phyloP scores from a whole-genome alignment of 345 rosid genomes.

The Murraya paniculata region DNA sequence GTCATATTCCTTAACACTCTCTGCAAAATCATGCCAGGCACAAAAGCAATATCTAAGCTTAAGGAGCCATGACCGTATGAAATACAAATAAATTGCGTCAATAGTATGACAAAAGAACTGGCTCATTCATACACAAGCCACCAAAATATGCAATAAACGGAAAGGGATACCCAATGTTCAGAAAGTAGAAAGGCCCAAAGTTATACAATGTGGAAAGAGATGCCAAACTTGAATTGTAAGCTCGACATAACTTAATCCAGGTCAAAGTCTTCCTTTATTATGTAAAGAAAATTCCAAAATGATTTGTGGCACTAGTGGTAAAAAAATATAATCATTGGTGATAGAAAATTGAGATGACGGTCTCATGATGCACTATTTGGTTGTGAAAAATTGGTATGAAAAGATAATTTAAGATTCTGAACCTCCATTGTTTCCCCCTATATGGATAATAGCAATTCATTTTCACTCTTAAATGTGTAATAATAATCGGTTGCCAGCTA shows the following conservation, averaged over 20 bases:
- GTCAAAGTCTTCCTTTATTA: neutral
- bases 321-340: neutral
- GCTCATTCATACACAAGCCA: neutral
- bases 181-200: neutral
- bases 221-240: neutral
- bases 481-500: neutral
- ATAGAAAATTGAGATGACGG: neutral
- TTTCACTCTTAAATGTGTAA: neutral
- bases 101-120: neutral
- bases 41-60: neutral
- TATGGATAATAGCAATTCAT: neutral
- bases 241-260: neutral
- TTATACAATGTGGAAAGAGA: neutral
- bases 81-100: neutral
- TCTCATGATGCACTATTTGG: neutral
- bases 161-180: neutral
- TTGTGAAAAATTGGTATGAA: neutral
- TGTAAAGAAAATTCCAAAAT: neutral
- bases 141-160: neutral
- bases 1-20: constrained; percentile 18
- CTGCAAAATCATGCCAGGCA: constrained; percentile 27
- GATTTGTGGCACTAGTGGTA: neutral
- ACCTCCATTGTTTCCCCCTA: neutral
- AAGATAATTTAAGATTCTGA: neutral
- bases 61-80: neutral